phyloP scores from a whole-genome alignment of 2,329 filamentous ascomycete genomes.

The Exophiala phaeomuriformis region DNA sequence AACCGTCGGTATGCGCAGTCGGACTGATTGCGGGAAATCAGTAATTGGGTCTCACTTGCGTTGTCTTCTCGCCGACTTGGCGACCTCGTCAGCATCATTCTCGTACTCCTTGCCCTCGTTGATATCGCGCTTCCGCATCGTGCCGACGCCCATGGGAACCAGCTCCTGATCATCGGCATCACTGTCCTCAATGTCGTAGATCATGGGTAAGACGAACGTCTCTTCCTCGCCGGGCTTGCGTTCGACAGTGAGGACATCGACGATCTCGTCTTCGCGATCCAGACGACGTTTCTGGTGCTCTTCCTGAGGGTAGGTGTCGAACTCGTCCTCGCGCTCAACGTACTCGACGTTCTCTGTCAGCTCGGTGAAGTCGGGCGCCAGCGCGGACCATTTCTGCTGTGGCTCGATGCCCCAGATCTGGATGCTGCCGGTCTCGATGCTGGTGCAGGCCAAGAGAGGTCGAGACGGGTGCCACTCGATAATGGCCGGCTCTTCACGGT shows the following conservation, averaged over 20 bases:
- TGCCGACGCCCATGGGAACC: conserved; percentile 61
- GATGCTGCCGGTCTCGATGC: conserved; percentile 84
- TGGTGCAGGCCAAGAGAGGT: conserved; percentile 81
- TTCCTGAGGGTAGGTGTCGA: conserved; percentile 81
- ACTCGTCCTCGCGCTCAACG: conserved; percentile 90
- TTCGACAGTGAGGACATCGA: conserved; percentile 79
- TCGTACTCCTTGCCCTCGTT: conserved; percentile 64
- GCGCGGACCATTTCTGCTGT: conserved; percentile 92
- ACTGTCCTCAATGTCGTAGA: conserved; percentile 87
- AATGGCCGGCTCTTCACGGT: conserved; percentile 89
- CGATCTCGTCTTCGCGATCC: conserved; percentile 85
- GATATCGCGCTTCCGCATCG: conserved; percentile 78
- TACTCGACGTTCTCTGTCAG: conserved; percentile 99
- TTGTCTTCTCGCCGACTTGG: conserved; percentile 9
- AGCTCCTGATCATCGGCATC: conserved; percentile 85
- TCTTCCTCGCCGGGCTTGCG: conserved; percentile 52
- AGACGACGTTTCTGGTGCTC: conserved; percentile 86
- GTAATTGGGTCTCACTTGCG: conserved; percentile 3
- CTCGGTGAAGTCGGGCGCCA: conserved; percentile 93
- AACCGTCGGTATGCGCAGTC: too few species aligned
- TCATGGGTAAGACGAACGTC: conserved; percentile 82
- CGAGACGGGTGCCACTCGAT: conserved; percentile 92
- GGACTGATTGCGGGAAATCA: too few species aligned
- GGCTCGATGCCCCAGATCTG: conserved; percentile 95
- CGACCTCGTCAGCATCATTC: conserved; percentile 44